Base-by-base conservation (phyloP, 108 stramenopile species). In the Discostella pseudostelligera region DNA sequence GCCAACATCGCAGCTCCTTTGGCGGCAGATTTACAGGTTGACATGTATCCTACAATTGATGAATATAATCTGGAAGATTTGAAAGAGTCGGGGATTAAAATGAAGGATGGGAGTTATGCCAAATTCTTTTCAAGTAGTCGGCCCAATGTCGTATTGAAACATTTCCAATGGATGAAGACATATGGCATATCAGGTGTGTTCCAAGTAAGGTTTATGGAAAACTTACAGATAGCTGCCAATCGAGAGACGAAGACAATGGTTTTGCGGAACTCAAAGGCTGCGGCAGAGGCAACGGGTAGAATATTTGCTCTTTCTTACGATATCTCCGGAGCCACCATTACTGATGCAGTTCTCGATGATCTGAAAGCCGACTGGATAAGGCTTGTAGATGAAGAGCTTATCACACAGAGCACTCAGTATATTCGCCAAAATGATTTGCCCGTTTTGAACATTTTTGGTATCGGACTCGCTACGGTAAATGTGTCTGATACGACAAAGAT, bases 221-320 rank as follows among this genome's bases (percentile, higher is more conserved):
- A 49, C 7, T 47, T 72, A 26, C 16, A 58, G 9, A 29, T n/a
- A 14, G 19, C 25, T 13, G 9, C 25, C 3, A 43, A 62, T 29
- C 11, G 37, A 26, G 54, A 74, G 24, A 62, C 59, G 63, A 72
- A 59, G 42, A 72, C 62, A 8, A 51, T 28, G 43, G 71, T 81
- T 14, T 37, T 81, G 47, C 50, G 72, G 8, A 77, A 81, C 29
- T 70, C 76, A 12, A 62, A 49, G 36, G 59, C n/a, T n/a, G 80
- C 74, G 1, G 69, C 80, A 13, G 66, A 76, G 48, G 11, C 4
- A 14, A 72, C 71, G 36, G 76, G 81, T 4, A 49, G 81, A 12
- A 46, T 74, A 10, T 81, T 81, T 69, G 76, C 74, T 42, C 59
- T 72, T 11, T 77, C 76, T 25, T 81, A 81, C 35, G 72, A 81